Conservation (phyloP, 2,329 filamentous ascomycete genomes). For the Ophiostoma triangulosporum region DNA sequence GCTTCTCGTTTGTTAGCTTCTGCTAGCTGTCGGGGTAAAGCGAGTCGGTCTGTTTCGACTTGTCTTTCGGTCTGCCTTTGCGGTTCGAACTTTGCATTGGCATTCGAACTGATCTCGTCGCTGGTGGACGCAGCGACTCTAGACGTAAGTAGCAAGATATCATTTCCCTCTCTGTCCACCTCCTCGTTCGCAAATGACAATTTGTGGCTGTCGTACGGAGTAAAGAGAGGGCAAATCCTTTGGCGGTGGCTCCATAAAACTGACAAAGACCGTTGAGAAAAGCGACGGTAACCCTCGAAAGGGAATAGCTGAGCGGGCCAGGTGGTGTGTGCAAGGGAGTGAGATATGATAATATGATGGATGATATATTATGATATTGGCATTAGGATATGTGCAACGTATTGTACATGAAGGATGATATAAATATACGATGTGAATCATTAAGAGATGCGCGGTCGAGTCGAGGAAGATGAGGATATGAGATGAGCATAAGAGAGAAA, state of each 20-base stretch:
- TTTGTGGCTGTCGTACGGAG: too few relatives aligned
- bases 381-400: too few relatives aligned
- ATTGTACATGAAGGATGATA: neutral
- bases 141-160: too few relatives aligned
- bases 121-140: too few relatives aligned
- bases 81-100: neutral
- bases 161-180: neutral
- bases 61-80: neutral
- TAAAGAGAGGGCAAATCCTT: slow-evolving; percentile 33
- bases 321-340: neutral
- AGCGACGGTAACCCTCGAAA: slow-evolving; percentile 22
- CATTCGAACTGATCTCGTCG: neutral
- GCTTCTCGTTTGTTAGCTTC: neutral
- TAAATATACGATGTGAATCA: too few relatives aligned
- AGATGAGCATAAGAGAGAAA: neutral
- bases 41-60: neutral
- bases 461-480: neutral
- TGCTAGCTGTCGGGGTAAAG: neutral
- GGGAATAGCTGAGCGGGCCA: slow-evolving; percentile 26
- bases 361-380: too few relatives aligned
- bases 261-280: slow-evolving; percentile 30
- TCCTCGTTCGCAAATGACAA: slow-evolving; percentile 7
- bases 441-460: too few relatives aligned
- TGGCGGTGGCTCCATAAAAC: slow-evolving; percentile 32
- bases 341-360: neutral